phyloP scores from a whole-genome alignment of 129 eudicot genomes.

The Chrysanthemum seticuspe region DNA sequence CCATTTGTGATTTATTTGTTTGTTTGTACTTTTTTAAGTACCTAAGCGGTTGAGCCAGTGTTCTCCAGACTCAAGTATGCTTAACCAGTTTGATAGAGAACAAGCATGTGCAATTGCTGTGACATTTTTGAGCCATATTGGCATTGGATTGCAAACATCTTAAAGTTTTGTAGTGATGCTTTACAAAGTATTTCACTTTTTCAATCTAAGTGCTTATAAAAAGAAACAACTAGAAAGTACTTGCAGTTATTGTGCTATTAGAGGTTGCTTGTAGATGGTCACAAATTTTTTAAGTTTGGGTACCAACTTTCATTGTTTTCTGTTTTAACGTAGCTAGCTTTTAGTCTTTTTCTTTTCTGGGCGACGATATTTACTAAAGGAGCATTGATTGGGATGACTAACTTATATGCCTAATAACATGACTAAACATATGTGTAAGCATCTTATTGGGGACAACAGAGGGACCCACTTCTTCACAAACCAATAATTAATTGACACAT shows the following conservation, averaged over 20 bases:
- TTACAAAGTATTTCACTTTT: not conserved
- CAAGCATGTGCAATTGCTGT: not conserved
- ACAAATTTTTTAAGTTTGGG: not conserved
- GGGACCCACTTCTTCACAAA: too few species aligned
- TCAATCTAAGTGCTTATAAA: constrained; percentile 5
- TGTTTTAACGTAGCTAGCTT: too few species aligned
- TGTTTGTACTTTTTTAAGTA: not conserved
- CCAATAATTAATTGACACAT: too few species aligned
- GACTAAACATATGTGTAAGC: too few species aligned
- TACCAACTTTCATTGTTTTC: too few species aligned
- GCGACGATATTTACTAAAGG: too few species aligned
- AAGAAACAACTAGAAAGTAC: not conserved
- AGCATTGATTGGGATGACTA: too few species aligned
- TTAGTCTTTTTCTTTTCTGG: too few species aligned
- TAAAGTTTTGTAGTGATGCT: not conserved
- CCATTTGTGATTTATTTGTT: constrained; percentile 1
- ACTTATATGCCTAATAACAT: too few species aligned
- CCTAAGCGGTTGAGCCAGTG: not conserved
- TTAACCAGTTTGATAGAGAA: not conserved
- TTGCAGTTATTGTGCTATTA: not conserved
- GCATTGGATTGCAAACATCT: not conserved
- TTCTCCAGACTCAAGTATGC: constrained; percentile 13
- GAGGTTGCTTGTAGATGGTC: constrained; percentile 3
- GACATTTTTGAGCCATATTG: not conserved
- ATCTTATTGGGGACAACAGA: too few species aligned